Conservation (phyloP, 2,329 filamentous ascomycete species). For the Exophiala calicioides region DNA sequence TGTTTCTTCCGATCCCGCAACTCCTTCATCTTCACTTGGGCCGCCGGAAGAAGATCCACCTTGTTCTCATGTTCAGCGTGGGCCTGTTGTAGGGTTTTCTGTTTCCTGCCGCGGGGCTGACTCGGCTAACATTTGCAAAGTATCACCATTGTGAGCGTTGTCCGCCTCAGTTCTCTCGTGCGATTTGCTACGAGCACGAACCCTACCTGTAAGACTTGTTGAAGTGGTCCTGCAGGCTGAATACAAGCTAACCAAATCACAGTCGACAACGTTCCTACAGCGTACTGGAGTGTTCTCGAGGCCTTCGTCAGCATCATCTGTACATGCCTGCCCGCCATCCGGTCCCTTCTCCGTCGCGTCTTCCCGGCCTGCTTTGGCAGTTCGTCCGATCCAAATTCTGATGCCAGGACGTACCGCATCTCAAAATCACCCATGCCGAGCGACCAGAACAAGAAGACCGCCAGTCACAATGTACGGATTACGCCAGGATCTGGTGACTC, state of each 20-base stretch:
- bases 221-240: not conserved
- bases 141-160: conserved; percentile 48
- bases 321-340: conserved; percentile 19
- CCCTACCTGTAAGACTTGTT: conserved; percentile 36
- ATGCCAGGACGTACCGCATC: conserved; percentile 17
- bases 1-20: conserved; percentile 54
- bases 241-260: too few species aligned
- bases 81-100: conserved; percentile 42
- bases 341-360: conserved; percentile 19
- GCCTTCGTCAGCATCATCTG: conserved; percentile 22
- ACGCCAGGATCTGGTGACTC: conserved; percentile 4
- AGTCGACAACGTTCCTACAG: conserved; percentile 22
- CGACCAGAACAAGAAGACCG: not conserved
- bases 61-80: conserved; percentile 55
- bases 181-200: conserved; percentile 46
- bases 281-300: conserved; percentile 21
- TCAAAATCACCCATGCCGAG: conserved; percentile 9
- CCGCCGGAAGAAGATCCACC: conserved; percentile 53
- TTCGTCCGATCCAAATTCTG: conserved; percentile 6
- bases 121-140: conserved; percentile 30
- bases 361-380: conserved; percentile 24
- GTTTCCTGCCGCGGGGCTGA: not conserved
- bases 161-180: conserved; percentile 48
- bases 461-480: not conserved
- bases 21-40: conserved; percentile 47